phyloP scores from a whole-genome alignment of 2,329 filamentous ascomycete species.

The Microdochium paspali region DNA sequence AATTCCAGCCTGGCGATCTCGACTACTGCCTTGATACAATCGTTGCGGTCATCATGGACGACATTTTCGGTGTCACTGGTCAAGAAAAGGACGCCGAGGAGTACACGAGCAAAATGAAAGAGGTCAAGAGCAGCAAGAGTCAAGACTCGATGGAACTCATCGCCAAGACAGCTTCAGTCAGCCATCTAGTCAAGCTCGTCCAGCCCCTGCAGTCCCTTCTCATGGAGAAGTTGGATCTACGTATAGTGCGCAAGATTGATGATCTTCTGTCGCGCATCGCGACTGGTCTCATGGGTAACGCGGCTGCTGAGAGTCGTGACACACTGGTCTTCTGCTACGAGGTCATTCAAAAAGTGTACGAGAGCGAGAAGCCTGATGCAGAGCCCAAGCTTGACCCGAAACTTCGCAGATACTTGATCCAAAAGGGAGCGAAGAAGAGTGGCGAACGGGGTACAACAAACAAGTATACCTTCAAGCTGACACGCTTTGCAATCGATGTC shows the following conservation, averaged over 20 bases:
- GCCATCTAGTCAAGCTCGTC: constrained; percentile 64
- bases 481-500: constrained; percentile 80
- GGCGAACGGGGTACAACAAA: constrained; percentile 63
- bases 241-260: constrained; percentile 82
- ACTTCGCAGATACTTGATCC: constrained; percentile 68
- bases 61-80: constrained; percentile 85
- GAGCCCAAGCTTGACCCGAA: constrained; percentile 50
- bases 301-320: constrained; percentile 67
- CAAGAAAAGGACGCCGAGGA: constrained; percentile 97
- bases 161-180: constrained; percentile 71
- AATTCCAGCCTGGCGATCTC: constrained; percentile 70
- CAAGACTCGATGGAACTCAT: constrained; percentile 95
- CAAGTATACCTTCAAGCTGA: constrained; percentile 78
- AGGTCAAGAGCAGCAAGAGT: constrained; percentile 96
- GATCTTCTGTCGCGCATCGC: constrained; percentile 77
- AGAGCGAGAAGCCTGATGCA: constrained; percentile 41
- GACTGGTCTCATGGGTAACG: constrained; percentile 73
- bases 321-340: constrained; percentile 94
- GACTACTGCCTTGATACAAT: constrained; percentile 79
- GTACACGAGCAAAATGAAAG: constrained; percentile 91
- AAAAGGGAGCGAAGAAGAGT: constrained; percentile 68
- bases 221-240: constrained; percentile 73
- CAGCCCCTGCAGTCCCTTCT: constrained; percentile 70
- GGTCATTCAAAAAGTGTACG: constrained; percentile 79
- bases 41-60: constrained; percentile 85